Evolutionary conservation across 768 basidiomycete genomes (phyloP), one percentile per base, ranked within the genome.

Genomic region (Rhodotorula babjevae): DNA sequence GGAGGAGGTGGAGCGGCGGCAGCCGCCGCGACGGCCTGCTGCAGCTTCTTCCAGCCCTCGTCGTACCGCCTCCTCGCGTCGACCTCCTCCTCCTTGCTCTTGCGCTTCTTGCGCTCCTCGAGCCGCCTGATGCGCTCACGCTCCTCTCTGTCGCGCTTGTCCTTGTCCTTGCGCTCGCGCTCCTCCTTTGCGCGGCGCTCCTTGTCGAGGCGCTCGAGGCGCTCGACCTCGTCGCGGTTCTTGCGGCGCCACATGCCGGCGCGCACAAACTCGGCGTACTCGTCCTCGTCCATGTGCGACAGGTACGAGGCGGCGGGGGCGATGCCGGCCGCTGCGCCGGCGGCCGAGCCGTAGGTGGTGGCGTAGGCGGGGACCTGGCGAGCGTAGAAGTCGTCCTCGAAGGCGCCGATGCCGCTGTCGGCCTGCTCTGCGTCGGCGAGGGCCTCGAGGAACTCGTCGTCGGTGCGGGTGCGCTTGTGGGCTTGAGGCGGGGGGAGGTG

Each of bases 211-310:
- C 44, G 25, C 56, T 70, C 75, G 42, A 47, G 31, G 49, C 53
- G 60, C 53, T 75, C 76, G 27, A 75, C 47, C 62, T 76, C 72
- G 31, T 76, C 78, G 64, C 67, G 68, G 46, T 77, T 73, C 56
- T 70, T 71, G 40, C 69, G 31, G 15, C 75, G 50, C 69, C 71
- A 79, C 65, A 79, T 77, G 9, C 78, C 78, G 29, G 68, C 66
- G 6, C 78, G 68, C 8, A 79, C 62, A 31, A 73, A 69, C 46
- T 79, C 76, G 3, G 78, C 76, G 52, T 79, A 79, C 72, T 79
- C 78, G 11, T 79, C 74, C 33, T 79, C 78, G 40, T 73, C 73
- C 76, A 79, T 75, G 33, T 58, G 58, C 40, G 31, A 52, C 29
- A 68, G 63, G n/a, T n/a, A 61, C 27, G 42, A 7, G 7, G 11